phyloP scores from a whole-genome alignment of 2,329 filamentous ascomycete species.

The Aotearoamyces nothofagi region DNA sequence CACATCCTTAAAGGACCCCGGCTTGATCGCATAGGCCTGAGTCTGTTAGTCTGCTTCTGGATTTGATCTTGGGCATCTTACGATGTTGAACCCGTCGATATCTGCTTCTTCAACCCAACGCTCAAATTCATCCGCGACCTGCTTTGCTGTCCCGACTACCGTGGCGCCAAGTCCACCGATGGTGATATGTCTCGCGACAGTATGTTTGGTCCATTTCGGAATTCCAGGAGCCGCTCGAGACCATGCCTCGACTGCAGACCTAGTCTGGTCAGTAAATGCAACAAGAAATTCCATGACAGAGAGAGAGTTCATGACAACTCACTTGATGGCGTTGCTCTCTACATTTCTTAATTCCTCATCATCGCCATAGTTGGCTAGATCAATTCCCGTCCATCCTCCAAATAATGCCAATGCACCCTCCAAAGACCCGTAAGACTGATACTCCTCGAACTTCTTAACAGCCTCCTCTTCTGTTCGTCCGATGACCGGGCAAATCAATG shows the following conservation, averaged over 20 bases:
- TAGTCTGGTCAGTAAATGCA: too few relatives aligned
- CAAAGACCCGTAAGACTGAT: slow-evolving; percentile 41
- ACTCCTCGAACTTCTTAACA: slow-evolving; percentile 44
- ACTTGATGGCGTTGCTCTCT: slow-evolving; percentile 28
- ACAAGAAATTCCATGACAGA: too few relatives aligned
- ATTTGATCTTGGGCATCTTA: slow-evolving; percentile 28
- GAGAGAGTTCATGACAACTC: slow-evolving; percentile 6
- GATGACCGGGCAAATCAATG: slow-evolving; percentile 48
- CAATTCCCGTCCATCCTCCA: slow-evolving; percentile 29
- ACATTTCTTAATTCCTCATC: slow-evolving; percentile 42
- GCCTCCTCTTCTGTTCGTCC: slow-evolving; percentile 53
- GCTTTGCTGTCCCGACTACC: slow-evolving; percentile 45
- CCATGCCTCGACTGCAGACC: slow-evolving; percentile 38
- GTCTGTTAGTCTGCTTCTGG: slow-evolving; percentile 47
- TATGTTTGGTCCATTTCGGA: slow-evolving; percentile 57
- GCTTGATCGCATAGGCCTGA: slow-evolving; percentile 41
- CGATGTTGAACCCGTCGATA: slow-evolving; percentile 61
- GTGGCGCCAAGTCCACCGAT: slow-evolving; percentile 52
- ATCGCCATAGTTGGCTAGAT: slow-evolving; percentile 32
- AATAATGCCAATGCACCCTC: slow-evolving; percentile 58
- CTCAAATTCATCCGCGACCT: slow-evolving; percentile 53
- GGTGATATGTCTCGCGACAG: slow-evolving; percentile 50
- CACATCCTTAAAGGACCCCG: slow-evolving; percentile 50
- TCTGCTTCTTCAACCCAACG: slow-evolving; percentile 52
- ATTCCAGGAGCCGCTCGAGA: slow-evolving; percentile 40